Conservation (phyloP, 345 rosid species). For the Schrenkiella parvula region DNA sequence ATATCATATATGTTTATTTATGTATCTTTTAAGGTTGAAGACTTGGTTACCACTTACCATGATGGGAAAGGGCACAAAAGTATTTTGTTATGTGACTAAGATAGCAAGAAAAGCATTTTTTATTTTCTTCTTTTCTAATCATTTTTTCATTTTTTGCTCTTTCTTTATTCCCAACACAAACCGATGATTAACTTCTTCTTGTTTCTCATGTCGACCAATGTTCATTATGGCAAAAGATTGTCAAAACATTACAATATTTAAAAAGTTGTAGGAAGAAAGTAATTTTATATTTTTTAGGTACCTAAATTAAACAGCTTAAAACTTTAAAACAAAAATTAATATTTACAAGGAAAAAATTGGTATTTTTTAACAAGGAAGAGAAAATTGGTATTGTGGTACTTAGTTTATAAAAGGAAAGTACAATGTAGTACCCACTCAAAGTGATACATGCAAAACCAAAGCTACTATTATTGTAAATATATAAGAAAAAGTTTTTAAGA, state of each 20-base stretch:
- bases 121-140: neutral
- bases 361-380: neutral
- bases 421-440: constrained; percentile 3
- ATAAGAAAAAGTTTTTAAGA: neutral
- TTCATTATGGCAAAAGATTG: neutral
- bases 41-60: constrained; percentile 32
- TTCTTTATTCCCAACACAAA: neutral
- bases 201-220: neutral
- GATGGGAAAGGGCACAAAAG: constrained; percentile 29
- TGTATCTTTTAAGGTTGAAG: constrained; percentile 32
- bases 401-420: neutral
- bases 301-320: too few relatives aligned
- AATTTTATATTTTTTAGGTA: neutral
- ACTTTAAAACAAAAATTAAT: too few relatives aligned
- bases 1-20: neutral
- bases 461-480: neutral
- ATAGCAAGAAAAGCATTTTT: neutral
- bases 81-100: constrained; percentile 10
- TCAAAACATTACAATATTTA: neutral
- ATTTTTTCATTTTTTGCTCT: neutral
- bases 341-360: too few relatives aligned
- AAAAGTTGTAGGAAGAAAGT: neutral
- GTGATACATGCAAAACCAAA: neutral
- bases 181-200: neutral
- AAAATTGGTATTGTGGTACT: neutral